Base-by-base conservation (phyloP, 1,139 yeast genomes). In the Taiozyma sp. region DNA sequence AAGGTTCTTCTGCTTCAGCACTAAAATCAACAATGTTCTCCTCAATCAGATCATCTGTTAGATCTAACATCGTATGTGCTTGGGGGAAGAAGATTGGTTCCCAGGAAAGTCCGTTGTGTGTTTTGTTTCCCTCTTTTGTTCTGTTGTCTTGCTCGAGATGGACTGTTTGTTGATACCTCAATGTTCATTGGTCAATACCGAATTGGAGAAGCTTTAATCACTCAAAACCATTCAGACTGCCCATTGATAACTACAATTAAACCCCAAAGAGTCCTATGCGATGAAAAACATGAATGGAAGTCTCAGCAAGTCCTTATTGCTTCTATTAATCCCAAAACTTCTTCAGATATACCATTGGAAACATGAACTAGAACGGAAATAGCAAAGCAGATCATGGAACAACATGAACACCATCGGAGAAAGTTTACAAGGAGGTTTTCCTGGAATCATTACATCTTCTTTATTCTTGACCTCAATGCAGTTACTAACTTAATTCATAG, bases 31-130 rank as follows among this genome's bases (percentile, higher is more conserved):
- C 46, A 48, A 62, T 62, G 65, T 62, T 62, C 60, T 60, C 65
- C 51, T 59, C 65, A 48, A 41, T 62, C 57, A 62, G 65, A 62
- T 58, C 63, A 54, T 57, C 65, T 59, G 62, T 62, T 52, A 62
- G 61, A 57, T 57, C 59, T 55, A 62, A 62, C 57, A 59, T 62
- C 48, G 65, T 62, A 59, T 48, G 65, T 62, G n/a, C 36, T 6
- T 12, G 14, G 7, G 34, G n/a, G 12, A 13, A 7, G n/a, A 30
- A 12, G 12, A 30, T 10, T 4, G 8, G 34, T 30, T 12, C 10
- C 34, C 34, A 30, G n/a, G 27, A 13, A 7, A 24, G 7, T 24
- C 8, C 7, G 5, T 4, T 24, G 27, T 24, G 27, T 24, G 27
- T 24, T 24, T 24, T 24, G 27, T 24, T 24, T 24, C 5, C 8